Base-by-base conservation (phyloP, 345 rosid genomes). In the Raphanus sativus region DNA sequence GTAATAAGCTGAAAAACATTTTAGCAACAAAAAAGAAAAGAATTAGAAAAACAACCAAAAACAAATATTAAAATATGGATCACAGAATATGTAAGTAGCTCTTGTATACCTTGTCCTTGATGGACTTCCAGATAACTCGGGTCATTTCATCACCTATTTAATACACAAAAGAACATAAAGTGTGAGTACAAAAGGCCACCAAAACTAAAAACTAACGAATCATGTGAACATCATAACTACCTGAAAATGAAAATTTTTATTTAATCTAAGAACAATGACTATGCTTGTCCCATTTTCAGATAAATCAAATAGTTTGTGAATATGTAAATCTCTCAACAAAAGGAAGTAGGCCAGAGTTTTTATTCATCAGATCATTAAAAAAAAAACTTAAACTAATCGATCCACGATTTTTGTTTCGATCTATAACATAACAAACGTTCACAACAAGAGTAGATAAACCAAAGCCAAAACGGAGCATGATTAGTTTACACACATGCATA, bases 61-160 rank as follows among this genome's bases (percentile, higher is more conserved):
- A 3, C 3, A 65, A 16, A 24, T 2, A n/a, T 17, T 4, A 8
- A 25, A 8, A n/a, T 6, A 65, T 8, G 2, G 45, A 73, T 16
- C 62, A 21, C 25, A 71, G 25, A 0, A 71, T 9, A 72, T 9
- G 24, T 67, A 29, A 7, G 6, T 10, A 21, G 21, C 9, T 17
- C 13, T 56, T 13, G 25, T 52, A 48, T n/a, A 92, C 99, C 99
- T 95, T 92, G 42, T 91, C 96, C 91, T 95, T 95, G 30, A 95
- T 95, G n/a, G 86, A 87, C 81, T 89, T 80, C 99, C 99, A 95
- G 77, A 95, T 84, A 70, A 92, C 84, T 30, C 99, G 79, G 50
- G 99, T 92, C 99, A 95, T 92, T 88, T 95, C 99, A 86, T 95
- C 99, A 69, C 99, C 99, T 95, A 88, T 16, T 25, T 67, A 34